These are phyloP conservation scores for Vaccinium darrowii DNA, from an alignment of 148 eudicot genomes.

Conservation along the genomic window DNA sequence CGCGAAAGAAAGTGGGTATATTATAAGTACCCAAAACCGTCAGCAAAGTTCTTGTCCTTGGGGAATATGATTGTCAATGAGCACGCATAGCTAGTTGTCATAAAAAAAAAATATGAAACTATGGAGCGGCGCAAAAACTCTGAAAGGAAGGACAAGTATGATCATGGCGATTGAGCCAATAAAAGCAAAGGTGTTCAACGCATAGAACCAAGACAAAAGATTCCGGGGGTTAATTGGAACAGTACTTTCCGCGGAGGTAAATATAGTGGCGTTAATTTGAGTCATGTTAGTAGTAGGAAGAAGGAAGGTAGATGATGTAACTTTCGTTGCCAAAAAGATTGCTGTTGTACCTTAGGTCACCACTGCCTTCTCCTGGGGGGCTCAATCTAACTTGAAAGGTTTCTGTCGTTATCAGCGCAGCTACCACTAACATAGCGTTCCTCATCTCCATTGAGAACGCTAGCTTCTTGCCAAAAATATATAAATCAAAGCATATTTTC, in stretches of 20 bases:
- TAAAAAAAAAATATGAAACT: too few relatives aligned
- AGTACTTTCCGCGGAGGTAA: background rate
- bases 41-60: too few relatives aligned
- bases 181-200: background rate
- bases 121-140: background rate
- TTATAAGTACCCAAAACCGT: too few relatives aligned
- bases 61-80: background rate
- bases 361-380: background rate
- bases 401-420: background rate
- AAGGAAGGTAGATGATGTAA: too few relatives aligned
- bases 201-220: background rate
- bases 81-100: background rate
- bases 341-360: background rate
- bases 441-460: background rate
- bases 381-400: background rate
- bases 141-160: background rate
- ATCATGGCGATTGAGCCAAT: background rate
- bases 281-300: too few relatives aligned
- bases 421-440: background rate
- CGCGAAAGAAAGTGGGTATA: too few relatives aligned
- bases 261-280: background rate
- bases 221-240: too few relatives aligned
- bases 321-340: too few relatives aligned
- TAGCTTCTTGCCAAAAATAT: background rate
- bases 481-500: background rate